Base-by-base conservation (phyloP, 306 rosid genomes). In the Citrullus mucosospermus region DNA sequence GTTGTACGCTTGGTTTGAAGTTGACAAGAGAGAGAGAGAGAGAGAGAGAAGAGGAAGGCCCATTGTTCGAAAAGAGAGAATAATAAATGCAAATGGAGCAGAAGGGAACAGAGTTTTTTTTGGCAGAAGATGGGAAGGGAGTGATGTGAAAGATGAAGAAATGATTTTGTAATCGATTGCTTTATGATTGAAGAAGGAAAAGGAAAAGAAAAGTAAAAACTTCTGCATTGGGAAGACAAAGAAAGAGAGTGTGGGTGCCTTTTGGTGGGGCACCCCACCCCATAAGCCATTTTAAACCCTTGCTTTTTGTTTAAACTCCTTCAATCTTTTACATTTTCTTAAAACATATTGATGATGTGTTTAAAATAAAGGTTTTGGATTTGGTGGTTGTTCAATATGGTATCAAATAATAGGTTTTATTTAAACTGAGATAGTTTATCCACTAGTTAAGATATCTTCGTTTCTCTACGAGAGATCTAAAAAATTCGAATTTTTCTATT, bases 81-180 rank as follows among this genome's bases (percentile, higher is more conserved):
- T 81, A 88, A 83, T 84, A 87, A 92, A 89, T 88, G 90, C 72
- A 58, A 76, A 76, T 77, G 81, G 82, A 77, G 86, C 92, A 87
- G 87, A 85, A 78, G 86, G 77, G 79, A 57, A 81, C 89, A 88
- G 86, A 63, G 82, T 85, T 85, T 73, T n/a, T n/a, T n/a, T 89
- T 85, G 92, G 91, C 90, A 82, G 86, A 81, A 83, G 77, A 85
- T 69, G 48, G 72, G 87, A 85, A 86, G 86, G 85, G 86, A 74
- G 16, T 86, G 93, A 88, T 89, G 89, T 88, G 92, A 88, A 82
- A 80, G 89, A 86, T 83, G 80, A 88, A 83, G 84, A 93, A 88
- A 92, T 93, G 88, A 93, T 91, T 93, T 91, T 93, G 96, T 93
- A 89, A 93, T 93, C 96, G 91, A 93, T 91, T 89, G 93, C 94